Evolutionary conservation across 2,329 filamentous ascomycete genomes (phyloP).

Genomic region (Incumbomyces delicatus): DNA sequence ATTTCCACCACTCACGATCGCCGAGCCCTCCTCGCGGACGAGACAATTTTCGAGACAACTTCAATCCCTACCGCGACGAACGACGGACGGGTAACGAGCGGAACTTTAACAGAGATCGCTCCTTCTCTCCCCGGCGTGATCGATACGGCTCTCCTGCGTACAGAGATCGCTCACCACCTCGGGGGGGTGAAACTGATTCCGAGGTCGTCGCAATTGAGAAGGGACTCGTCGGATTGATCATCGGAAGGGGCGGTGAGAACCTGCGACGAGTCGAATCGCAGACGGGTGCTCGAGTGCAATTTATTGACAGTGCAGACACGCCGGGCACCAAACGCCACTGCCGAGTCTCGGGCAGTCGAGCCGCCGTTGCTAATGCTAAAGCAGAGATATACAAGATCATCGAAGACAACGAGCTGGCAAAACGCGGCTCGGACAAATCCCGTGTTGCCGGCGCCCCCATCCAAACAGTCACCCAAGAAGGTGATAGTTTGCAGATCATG

Average conservation of each 20-base stretch:
- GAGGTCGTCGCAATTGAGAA: conserved; percentile 83
- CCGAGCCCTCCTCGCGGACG: conserved; percentile 59
- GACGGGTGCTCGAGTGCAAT: conserved; percentile 76
- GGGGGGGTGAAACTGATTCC: conserved; percentile 54
- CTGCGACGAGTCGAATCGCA: conserved; percentile 74
- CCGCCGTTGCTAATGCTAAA: conserved; percentile 67
- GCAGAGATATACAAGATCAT: conserved; percentile 79
- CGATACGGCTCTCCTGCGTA: conserved; percentile 30
- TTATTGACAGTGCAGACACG: conserved; percentile 64
- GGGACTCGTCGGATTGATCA: conserved; percentile 78
- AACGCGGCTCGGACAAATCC: conserved; percentile 20
- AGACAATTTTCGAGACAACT: conserved; percentile 63
- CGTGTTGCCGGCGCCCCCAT: conserved; percentile 17
- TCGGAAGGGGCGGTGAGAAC: conserved; percentile 83
- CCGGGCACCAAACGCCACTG: conserved; percentile 69
- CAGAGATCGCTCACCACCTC: conserved; percentile 46
- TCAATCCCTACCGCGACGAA: conserved; percentile 79
- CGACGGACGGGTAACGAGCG: conserved; percentile 51
- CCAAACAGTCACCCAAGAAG: conserved; percentile 45
- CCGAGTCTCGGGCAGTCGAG: conserved; percentile 67
- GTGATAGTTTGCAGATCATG: conserved; percentile 86
- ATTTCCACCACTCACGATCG: conserved; percentile 51
- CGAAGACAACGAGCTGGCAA: conserved; percentile 64
- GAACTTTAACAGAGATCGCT: conserved; percentile 59
- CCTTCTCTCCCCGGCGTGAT: conserved; percentile 57